Conservation (phyloP, 805 yeast genomes). For the Schwanniomyces sp. region DNA sequence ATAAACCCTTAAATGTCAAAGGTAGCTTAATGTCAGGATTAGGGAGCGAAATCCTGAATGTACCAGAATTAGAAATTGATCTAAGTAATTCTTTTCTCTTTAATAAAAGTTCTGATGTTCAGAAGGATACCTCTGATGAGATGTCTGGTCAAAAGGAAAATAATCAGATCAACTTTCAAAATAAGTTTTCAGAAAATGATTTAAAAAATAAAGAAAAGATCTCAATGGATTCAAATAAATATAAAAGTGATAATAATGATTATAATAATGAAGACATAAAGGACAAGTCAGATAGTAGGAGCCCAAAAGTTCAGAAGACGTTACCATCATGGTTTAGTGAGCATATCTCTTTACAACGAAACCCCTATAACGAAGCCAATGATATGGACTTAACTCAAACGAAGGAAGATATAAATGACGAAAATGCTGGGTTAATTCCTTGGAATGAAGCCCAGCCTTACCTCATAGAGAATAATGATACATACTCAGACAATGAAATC, state of each 20-base stretch:
- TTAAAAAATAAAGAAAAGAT: not conserved
- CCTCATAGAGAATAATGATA: not conserved
- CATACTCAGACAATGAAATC: slow-evolving; percentile 19
- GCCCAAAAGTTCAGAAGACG: slow-evolving; percentile 8
- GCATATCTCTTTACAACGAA: not conserved
- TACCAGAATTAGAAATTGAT: slow-evolving; percentile 4
- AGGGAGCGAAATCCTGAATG: not conserved
- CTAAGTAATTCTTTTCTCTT: slow-evolving; percentile 16
- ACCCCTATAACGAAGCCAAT: slow-evolving; percentile 4
- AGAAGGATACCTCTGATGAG: not conserved
- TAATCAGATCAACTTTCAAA: not conserved
- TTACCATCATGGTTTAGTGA: slow-evolving; percentile 35
- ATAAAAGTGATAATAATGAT: slow-evolving; percentile 3
- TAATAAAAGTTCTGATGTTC: not conserved
- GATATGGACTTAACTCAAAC: not conserved
- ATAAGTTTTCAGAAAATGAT: not conserved
- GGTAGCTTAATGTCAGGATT: not conserved
- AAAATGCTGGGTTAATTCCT: slow-evolving; percentile 49
- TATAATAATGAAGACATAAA: slow-evolving; percentile 8
- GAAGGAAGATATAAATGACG: slow-evolving; percentile 19
- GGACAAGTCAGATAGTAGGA: slow-evolving; percentile 2
- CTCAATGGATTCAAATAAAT: not conserved
- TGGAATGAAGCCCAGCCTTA: slow-evolving; percentile 45
- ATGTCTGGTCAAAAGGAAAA: not conserved
- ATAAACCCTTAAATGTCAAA: not conserved